Evolutionary conservation across 2,329 filamentous ascomycete genomes (phyloP).

Genomic region (Pleoardoris graminearum): DNA sequence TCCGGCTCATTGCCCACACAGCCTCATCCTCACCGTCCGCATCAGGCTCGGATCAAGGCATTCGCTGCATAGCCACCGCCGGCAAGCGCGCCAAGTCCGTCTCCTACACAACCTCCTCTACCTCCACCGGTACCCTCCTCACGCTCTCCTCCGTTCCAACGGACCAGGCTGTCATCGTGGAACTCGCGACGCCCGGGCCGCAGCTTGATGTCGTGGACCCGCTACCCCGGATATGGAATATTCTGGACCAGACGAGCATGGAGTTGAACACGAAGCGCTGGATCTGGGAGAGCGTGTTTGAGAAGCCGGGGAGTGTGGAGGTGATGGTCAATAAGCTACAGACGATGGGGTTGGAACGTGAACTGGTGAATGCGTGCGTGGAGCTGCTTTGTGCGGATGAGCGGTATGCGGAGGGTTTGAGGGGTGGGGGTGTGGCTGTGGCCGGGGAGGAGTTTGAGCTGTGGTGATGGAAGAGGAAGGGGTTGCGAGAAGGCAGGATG

Average conservation of each 20-base stretch:
- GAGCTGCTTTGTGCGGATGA: conserved; percentile 29
- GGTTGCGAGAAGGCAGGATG: too few species aligned
- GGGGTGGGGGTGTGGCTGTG: too few species aligned
- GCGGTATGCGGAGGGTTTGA: conserved; percentile 15
- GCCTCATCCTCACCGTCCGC: neutral
- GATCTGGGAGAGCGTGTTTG: conserved; percentile 20
- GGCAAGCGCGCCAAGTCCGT: conserved; percentile 34
- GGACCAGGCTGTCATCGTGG: conserved; percentile 30
- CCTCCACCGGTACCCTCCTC: conserved; percentile 34
- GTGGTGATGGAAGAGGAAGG: neutral
- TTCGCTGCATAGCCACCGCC: conserved; percentile 31
- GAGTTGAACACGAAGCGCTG: conserved; percentile 39
- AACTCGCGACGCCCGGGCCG: conserved; percentile 30
- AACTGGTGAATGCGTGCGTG: conserved; percentile 22
- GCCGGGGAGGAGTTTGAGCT: conserved; percentile 4
- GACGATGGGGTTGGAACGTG: conserved; percentile 18
- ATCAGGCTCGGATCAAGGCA: conserved; percentile 9
- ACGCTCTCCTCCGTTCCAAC: conserved; percentile 27
- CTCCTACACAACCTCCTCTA: conserved; percentile 16
- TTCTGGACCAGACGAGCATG: conserved; percentile 36
- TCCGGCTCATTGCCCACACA: conserved; percentile 39
- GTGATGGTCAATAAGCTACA: conserved; percentile 20
- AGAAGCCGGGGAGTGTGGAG: conserved; percentile 4
- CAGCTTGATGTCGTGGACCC: conserved; percentile 42
- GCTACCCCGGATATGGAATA: conserved; percentile 30